Evolutionary conservation across 345 rosid species (phyloP), one percentile per base, ranked within the genome.

Genomic region (Eutrema japonicum): DNA sequence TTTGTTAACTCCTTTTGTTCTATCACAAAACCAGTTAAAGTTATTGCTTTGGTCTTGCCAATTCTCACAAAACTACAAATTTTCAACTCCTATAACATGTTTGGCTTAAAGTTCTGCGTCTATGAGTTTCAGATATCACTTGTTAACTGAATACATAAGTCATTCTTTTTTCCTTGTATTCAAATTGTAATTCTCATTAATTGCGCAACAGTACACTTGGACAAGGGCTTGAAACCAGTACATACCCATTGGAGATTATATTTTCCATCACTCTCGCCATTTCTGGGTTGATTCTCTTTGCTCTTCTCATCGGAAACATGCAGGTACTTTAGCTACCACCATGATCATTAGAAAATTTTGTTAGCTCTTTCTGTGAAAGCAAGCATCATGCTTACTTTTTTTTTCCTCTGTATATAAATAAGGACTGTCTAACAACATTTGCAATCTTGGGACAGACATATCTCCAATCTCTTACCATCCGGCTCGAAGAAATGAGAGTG

Each of bases 401-500:
- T 22, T 16, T 32, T 9, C 18, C 5, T 0, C 36, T 40, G 2
- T 3, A 4, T 30, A 18, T 73, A 46, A 47, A 10, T 38, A 33
- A 0, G 1, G 51, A 55, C 18, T 38, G 40, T 60, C 42, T 71
- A 49, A 61, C 48, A 45, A 64, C 30, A 90, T 46, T 55, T 64
- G 45, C 8, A 42, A 49, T 50, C 13, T 49, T 58, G 70, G 33
- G 67, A 35, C 90, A 93, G 98, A 93, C 98, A 70, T 93, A 93
- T 78, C 97, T 93, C 72, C 98, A 93, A 62, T 93, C 98, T 29
- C 88, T 89, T 9, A 91, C 98, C 5, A 91, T 91, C 45, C 88
- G 97, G 46, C 87, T 93, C 13, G 98, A 93, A 81, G 98, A 93
- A 81, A 91, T 93, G 98, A 91, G 98, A 74, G 86, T 93, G 62